These are phyloP conservation scores for Meredithiella fracta DNA, from an alignment of 2,329 filamentous ascomycete species.

Conservation along the genomic window DNA sequence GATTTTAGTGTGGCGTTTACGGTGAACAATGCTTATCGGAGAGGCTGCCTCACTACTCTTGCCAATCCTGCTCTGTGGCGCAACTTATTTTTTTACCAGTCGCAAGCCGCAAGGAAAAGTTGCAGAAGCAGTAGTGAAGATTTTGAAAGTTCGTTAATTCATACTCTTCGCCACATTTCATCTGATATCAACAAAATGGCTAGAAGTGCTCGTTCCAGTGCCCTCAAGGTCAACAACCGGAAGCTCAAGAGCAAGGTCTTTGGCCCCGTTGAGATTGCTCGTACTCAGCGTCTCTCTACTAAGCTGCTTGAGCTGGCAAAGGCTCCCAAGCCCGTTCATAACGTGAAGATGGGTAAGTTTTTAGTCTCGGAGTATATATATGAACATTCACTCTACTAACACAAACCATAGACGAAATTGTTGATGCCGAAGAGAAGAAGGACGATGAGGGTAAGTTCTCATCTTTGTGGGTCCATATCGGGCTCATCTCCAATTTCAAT, in stretches of 20 bases:
- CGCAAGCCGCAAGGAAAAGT: not conserved
- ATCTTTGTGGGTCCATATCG: no score
- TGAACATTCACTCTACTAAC: not conserved
- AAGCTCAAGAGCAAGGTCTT: conserved; percentile 69
- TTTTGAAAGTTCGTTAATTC: not conserved
- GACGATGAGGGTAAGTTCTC: conserved; percentile 3
- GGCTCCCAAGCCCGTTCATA: conserved; percentile 49
- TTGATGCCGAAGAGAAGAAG: conserved; percentile 12
- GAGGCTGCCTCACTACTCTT: conserved; percentile 10
- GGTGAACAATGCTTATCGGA: conserved; percentile 8
- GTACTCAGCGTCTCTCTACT: conserved; percentile 67
- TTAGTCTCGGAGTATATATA: not conserved
- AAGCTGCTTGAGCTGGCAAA: conserved; percentile 69
- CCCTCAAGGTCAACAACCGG: conserved; percentile 67
- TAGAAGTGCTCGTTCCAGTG: conserved; percentile 66
- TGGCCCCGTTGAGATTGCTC: conserved; percentile 62
- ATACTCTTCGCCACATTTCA: not conserved
- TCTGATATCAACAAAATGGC: conserved; percentile 45
- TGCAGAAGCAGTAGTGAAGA: not conserved
- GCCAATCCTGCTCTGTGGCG: conserved; percentile 10
- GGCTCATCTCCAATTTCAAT: no score
- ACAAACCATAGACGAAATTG: conserved; percentile 6
- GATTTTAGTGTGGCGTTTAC: not conserved
- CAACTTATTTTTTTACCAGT: conserved; percentile 18
- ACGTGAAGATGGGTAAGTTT: conserved; percentile 31